These are phyloP conservation scores for Comarum palustre DNA, from an alignment of 306 rosid genomes.

Conservation along the genomic window DNA sequence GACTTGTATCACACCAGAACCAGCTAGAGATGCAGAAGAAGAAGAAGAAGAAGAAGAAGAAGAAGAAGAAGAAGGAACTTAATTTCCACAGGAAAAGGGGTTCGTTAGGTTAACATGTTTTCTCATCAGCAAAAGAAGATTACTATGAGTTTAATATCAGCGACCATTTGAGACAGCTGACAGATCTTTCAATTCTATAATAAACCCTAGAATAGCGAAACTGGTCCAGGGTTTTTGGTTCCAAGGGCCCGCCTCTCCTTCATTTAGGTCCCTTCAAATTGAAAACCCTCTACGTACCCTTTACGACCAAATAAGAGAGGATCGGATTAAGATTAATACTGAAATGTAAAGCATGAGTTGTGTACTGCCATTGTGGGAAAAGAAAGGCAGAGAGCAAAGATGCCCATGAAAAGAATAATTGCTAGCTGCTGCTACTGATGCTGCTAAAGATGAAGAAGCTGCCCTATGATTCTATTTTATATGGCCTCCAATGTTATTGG, in stretches of 20 bases:
- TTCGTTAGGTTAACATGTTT: neutral
- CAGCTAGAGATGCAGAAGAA: neutral
- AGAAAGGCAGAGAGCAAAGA: slow-evolving; percentile 60
- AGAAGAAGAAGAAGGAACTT: neutral
- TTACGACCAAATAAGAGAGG: slow-evolving; percentile 35
- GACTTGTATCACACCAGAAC: neutral
- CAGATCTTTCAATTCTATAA: slow-evolving; percentile 2
- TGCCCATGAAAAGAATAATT: slow-evolving; percentile 52
- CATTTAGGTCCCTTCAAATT: slow-evolving; percentile 12
- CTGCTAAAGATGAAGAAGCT: slow-evolving; percentile 33
- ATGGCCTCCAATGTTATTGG: slow-evolving; percentile 36
- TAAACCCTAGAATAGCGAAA: neutral
- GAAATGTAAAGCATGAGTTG: slow-evolving; percentile 23
- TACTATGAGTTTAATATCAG: neutral
- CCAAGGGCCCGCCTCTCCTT: slow-evolving; percentile 31
- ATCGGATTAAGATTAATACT: neutral
- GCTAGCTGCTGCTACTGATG: slow-evolving; percentile 5
- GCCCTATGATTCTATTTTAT: neutral
- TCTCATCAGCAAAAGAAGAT: neutral
- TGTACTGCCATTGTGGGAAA: slow-evolving; percentile 23
- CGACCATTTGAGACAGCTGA: neutral
- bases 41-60: neutral
- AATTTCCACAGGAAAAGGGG: neutral
- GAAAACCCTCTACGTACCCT: slow-evolving; percentile 15
- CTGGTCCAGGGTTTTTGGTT: slow-evolving; percentile 31